phyloP scores from a whole-genome alignment of 495 filamentous ascomycete genomes.

The Baudoinia panamericana region DNA sequence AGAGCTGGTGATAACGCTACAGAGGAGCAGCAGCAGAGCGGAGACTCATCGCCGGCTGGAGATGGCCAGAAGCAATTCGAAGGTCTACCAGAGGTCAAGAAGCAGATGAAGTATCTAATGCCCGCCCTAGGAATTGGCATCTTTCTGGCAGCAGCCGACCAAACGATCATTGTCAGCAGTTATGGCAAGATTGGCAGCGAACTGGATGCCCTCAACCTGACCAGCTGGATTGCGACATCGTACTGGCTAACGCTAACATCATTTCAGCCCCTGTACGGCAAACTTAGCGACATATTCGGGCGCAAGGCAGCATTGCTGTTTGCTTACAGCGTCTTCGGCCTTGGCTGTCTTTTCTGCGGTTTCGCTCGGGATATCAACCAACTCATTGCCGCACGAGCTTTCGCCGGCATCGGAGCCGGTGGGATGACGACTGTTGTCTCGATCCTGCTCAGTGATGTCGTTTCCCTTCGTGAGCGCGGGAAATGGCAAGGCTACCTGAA shows the following conservation, averaged over 20 bases:
- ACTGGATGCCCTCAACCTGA: conserved; percentile 60
- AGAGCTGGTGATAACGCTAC: too few species aligned
- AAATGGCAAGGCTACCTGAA: conserved; percentile 77
- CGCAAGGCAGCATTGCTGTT: conserved; percentile 64
- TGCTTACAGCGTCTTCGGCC: conserved; percentile 59
- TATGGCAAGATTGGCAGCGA: conserved; percentile 77
- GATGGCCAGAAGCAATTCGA: conserved; percentile 24
- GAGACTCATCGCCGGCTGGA: too few species aligned
- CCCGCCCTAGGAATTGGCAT: conserved; percentile 50
- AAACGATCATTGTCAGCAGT: conserved; percentile 66
- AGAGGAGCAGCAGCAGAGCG: conserved; percentile 22
- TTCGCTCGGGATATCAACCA: conserved; percentile 55
- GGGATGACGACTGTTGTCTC: conserved; percentile 73
- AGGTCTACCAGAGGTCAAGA: conserved; percentile 32
- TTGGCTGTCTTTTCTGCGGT: conserved; percentile 61
- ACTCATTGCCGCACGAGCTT: conserved; percentile 55
- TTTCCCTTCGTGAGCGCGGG: conserved; percentile 70
- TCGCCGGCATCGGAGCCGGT: conserved; percentile 68
- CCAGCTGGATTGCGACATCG: conserved; percentile 76
- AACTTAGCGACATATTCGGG: conserved; percentile 70
- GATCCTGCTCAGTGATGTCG: conserved; percentile 66
- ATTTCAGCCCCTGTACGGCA: conserved; percentile 74
- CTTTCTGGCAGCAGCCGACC: conserved; percentile 63
- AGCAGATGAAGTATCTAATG: conserved; percentile 40
- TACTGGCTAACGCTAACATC: conserved; percentile 62